A percentile compares a stretch with the other conserved stretches of the same genome.
These are phyloP conservation scores for Xerocomellus amylosporus DNA, from an alignment of 768 basidiomycete species.

Conservation along the genomic window DNA sequence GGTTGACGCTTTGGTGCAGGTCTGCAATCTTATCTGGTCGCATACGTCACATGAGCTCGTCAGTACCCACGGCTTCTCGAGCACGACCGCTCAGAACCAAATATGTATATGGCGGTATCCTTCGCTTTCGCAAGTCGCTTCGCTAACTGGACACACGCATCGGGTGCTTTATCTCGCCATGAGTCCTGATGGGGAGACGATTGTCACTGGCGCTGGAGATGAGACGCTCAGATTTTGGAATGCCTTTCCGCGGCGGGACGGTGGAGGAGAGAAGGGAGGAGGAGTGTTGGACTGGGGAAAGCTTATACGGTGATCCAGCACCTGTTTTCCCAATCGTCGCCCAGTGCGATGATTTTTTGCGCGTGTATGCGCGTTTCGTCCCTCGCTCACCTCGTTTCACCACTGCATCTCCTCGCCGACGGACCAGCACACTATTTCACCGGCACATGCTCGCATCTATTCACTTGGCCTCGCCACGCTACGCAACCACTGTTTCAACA, in stretches of 20 bases:
- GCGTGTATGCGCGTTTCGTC: constrained; percentile 6
- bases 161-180: constrained; percentile 96
- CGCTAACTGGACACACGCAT: constrained; percentile 90
- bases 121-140: constrained; percentile 89
- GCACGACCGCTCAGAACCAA: constrained; percentile 91
- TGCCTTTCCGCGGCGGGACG: constrained; percentile 81
- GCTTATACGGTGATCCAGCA: constrained; percentile 44
- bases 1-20: constrained; percentile 44
- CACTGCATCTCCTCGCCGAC: constrained; percentile 4
- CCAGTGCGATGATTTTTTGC: not conserved
- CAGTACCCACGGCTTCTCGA: constrained; percentile 96
- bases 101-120: constrained; percentile 97
- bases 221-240: constrained; percentile 98
- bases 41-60: constrained; percentile 95
- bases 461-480: constrained; percentile 11
- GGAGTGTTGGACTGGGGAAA: constrained; percentile 47
- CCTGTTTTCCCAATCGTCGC: not conserved
- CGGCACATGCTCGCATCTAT: constrained; percentile 29
- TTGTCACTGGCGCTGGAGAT: constrained; percentile 97
- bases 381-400: not conserved
- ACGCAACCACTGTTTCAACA: constrained; percentile 14
- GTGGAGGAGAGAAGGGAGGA: constrained; percentile 35
- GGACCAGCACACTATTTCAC: constrained; percentile 22
- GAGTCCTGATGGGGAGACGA: constrained; percentile 96
- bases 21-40: constrained; percentile 97